Base-by-base conservation (phyloP, 148 eudicot genomes). In the Silene uniflora region DNA sequence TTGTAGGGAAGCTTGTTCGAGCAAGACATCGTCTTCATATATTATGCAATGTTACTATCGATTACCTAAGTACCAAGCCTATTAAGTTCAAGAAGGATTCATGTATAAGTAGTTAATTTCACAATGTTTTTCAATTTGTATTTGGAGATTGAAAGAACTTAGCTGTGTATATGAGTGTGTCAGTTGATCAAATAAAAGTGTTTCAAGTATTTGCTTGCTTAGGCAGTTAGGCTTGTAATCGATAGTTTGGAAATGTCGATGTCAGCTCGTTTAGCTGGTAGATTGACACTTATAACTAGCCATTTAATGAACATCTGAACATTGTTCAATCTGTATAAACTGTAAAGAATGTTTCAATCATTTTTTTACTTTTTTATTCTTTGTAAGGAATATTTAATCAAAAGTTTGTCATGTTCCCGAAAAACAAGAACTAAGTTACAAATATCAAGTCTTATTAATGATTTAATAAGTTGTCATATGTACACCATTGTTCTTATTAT, bases 1-100 rank as follows among this genome's bases (percentile, higher is more conserved):
- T 96, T 47, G 98, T 96, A 1, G 99, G 99, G 62, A 92, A 89
- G 67, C 79, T 96, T 65, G 99, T 96, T 25, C 89, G 69, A 67
- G 82, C 98, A 2, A 88, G 71, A 69, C 92, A 83, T 52, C 76
- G 73, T 32, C 69, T 69, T n/a, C 84, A 75, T 11, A 74, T 87
- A 16, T 85, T 89, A 27, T 96, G 99, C 76, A 73, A 85, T 47
- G 27, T 96, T 56, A 84, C 86, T 19, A 80, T 95, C 11, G 84
- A 89, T 60, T 92, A 93, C 27, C 78, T 84, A 0, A 87, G 78
- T 80, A 81, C 81, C 69, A 95, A 95, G 78, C 90, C 94, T 6
- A 80, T 95, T 76, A 91, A 84, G 76, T 91, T 95, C 83, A 84
- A 84, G 80, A 84, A 89, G 78, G 77, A 81, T 81, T 80, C 97